Conservation (phyloP, 306 rosid species). For the Ormosia emarginata region DNA sequence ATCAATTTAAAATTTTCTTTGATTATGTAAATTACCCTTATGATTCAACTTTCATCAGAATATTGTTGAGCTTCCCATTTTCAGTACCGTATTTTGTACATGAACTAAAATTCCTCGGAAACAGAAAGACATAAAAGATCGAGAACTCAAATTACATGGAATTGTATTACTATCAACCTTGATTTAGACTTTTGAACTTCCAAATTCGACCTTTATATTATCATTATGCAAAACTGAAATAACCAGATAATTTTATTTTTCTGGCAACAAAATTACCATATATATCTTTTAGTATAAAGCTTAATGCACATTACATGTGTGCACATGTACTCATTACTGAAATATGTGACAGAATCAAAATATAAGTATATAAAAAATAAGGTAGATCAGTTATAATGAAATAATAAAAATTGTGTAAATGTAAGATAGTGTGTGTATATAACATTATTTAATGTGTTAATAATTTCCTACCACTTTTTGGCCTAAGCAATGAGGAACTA, state of each 20-base stretch:
- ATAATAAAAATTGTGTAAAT: no score
- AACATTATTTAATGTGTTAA: no score
- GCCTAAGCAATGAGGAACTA: neutral
- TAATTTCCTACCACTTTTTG: no score
- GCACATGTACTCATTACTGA: no score
- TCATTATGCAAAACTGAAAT: neutral
- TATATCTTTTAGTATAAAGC: neutral
- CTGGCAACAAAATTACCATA: neutral
- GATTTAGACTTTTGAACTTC: neutral
- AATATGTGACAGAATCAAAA: no score
- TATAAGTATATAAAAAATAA: no score
- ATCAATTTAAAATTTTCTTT: neutral
- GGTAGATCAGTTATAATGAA: no score
- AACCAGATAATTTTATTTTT: neutral
- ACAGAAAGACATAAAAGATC: no score
- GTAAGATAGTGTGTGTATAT: no score
- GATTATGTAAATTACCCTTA: neutral
- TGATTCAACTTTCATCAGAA: neutral
- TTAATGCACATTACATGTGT: no score
- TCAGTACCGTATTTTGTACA: neutral
- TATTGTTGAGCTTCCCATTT: neutral
- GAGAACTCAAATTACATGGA: constrained; percentile 4
- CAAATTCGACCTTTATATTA: neutral
- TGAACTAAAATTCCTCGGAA: neutral
- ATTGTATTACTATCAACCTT: neutral